A percentile compares a stretch with the other conserved stretches of the same genome.
These are phyloP conservation scores for Larix kaempferi DNA, from an alignment of 75 land plant genomes.

Conservation along the genomic window DNA sequence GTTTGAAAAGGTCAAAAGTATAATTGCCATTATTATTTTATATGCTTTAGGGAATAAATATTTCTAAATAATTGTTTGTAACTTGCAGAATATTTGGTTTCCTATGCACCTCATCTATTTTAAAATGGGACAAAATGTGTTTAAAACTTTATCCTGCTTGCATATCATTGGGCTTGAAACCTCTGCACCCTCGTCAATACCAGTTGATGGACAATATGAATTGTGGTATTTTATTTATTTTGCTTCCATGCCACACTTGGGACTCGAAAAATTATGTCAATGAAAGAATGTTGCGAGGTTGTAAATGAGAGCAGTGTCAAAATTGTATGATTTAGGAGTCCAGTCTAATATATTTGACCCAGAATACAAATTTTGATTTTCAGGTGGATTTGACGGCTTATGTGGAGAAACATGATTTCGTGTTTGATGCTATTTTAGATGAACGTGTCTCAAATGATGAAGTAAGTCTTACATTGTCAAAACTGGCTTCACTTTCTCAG, in stretches of 20 bases:
- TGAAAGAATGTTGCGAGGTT: neutral
- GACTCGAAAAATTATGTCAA: neutral
- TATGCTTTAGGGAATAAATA: no score
- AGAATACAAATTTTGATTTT: neutral
- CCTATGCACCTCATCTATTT: neutral
- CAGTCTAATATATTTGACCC: neutral
- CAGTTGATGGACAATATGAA: neutral
- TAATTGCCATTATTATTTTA: no score
- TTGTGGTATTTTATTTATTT: neutral
- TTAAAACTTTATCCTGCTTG: no score
- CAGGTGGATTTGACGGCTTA: conserved; percentile 99
- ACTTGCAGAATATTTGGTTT: neutral
- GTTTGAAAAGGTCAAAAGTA: no score
- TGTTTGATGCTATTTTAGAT: conserved; percentile 95
- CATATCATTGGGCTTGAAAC: neutral
- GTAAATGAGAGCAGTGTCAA: neutral
- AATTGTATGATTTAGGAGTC: neutral
- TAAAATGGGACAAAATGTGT: neutral
- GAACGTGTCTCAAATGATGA: conserved; percentile 92
- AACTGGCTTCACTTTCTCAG: neutral
- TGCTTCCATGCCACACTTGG: neutral
- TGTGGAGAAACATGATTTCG: conserved; percentile 98
- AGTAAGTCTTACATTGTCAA: conserved; percentile 30
- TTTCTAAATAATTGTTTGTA: no score
- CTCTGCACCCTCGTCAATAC: neutral